phyloP scores from a whole-genome alignment of 2,329 filamentous ascomycete genomes.

The Trichothecium roseum region DNA sequence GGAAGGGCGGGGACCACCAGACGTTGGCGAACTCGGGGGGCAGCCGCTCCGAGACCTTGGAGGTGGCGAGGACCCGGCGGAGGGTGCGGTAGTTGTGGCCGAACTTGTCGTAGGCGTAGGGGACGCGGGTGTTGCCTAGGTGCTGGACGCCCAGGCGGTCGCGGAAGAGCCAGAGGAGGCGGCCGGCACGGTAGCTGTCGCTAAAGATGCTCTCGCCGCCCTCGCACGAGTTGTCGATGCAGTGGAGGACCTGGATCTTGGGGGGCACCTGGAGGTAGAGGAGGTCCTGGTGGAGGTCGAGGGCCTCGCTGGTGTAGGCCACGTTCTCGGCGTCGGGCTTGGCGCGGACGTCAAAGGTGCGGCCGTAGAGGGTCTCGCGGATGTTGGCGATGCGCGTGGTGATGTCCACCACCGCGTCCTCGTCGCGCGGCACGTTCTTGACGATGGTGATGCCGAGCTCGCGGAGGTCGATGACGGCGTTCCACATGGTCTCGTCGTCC shows the following conservation, averaged over 20 bases:
- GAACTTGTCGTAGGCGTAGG: constrained; percentile 60
- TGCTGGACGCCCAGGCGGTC: constrained; percentile 12
- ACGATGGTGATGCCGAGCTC: constrained; percentile 68
- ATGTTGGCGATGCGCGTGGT: constrained; percentile 65
- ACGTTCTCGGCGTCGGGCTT: constrained; percentile 82
- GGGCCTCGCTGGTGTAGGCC: constrained; percentile 72
- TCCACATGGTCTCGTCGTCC: constrained; percentile 43
- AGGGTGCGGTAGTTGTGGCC: constrained; percentile 50
- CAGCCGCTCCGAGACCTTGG: not conserved
- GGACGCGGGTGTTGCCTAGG: constrained; percentile 37
- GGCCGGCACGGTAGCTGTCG: constrained; percentile 56
- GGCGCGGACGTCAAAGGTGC: constrained; percentile 80
- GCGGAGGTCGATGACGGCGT: constrained; percentile 52
- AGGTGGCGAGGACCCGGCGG: constrained; percentile 39
- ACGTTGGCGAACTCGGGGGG: constrained; percentile 17
- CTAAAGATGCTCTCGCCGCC: constrained; percentile 84
- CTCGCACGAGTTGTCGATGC: constrained; percentile 65
- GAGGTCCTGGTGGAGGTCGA: constrained; percentile 89
- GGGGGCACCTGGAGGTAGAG: constrained; percentile 76
- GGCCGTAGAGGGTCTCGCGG: constrained; percentile 83
- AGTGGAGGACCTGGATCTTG: constrained; percentile 80
- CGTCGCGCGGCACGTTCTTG: constrained; percentile 58
- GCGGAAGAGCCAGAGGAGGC: constrained; percentile 17
- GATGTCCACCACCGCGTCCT: constrained; percentile 56
- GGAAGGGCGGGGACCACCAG: constrained; percentile 72